These are phyloP conservation scores for Fonsecaea nubica DNA, from an alignment of 2,329 filamentous ascomycete genomes.

Conservation along the genomic window DNA sequence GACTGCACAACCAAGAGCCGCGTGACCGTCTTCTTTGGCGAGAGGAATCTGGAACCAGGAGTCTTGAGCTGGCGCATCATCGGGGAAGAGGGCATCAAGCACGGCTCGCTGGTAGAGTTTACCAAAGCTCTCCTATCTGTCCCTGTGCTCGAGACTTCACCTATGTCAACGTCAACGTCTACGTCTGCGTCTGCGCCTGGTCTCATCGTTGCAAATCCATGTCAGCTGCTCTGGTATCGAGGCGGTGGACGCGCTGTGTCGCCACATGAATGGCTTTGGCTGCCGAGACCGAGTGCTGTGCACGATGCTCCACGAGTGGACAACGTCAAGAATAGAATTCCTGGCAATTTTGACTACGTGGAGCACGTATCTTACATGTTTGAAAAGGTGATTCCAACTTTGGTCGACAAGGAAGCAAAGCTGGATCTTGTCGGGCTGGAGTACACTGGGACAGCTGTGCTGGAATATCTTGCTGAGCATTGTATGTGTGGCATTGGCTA, in stretches of 20 bases:
- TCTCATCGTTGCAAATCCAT: conserved; percentile 78
- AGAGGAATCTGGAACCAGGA: conserved; percentile 74
- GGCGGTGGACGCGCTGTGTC: conserved; percentile 67
- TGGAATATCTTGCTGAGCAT: conserved; percentile 64
- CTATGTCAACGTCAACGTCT: not conserved
- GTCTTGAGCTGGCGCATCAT: conserved; percentile 74
- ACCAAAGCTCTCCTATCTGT: conserved; percentile 59
- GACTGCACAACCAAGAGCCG: conserved; percentile 65
- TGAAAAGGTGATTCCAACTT: conserved; percentile 60
- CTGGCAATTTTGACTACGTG: conserved; percentile 61
- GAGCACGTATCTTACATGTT: conserved; percentile 74
- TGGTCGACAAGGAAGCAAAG: conserved; percentile 58
- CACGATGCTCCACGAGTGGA: conserved; percentile 63
- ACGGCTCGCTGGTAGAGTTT: conserved; percentile 73
- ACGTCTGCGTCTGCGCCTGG: conserved; percentile 49
- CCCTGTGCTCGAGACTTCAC: conserved; percentile 21
- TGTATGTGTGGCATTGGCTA: conserved; percentile 50
- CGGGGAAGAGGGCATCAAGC: conserved; percentile 68
- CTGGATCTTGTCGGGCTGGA: conserved; percentile 76
- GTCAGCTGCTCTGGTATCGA: conserved; percentile 78
- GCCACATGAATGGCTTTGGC: conserved; percentile 60
- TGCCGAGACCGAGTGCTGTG: conserved; percentile 69
- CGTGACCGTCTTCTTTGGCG: conserved; percentile 76
- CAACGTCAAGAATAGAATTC: conserved; percentile 65
- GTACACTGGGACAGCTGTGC: conserved; percentile 66